Conservation (phyloP, 257 asterid genomes). For the Phtheirospermum japonicum region DNA sequence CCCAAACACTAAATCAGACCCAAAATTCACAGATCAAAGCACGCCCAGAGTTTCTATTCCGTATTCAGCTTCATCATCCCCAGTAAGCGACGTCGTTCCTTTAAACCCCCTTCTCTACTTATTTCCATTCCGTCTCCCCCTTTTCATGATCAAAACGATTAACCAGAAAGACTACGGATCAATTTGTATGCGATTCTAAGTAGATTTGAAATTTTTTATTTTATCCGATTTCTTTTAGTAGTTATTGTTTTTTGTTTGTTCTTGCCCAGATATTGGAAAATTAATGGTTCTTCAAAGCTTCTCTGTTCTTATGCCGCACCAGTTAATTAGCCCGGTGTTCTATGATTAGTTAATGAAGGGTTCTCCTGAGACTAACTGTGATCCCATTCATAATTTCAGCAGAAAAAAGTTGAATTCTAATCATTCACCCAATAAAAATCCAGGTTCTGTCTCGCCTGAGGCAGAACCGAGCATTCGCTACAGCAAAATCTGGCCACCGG, state of each 20-base stretch:
- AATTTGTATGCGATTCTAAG: conserved; percentile 20
- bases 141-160: neutral
- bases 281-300: conserved; percentile 19
- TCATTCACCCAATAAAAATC: conserved; percentile 15
- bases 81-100: conserved; percentile 31
- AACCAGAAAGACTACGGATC: neutral
- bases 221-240: neutral
- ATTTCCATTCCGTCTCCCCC: neutral
- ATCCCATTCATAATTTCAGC: conserved; percentile 30
- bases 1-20: neutral
- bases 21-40: conserved; percentile 3
- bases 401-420: conserved; percentile 16
- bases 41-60: neutral
- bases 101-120: neutral
- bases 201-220: neutral
- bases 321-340: conserved; percentile 18
- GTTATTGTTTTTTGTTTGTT: conserved; percentile 3
- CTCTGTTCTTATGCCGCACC: conserved; percentile 30
- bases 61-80: conserved; percentile 23
- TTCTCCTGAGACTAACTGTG: conserved; percentile 31
- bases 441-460: conserved; percentile 61
- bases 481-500: conserved; percentile 34
- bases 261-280: conserved; percentile 28
- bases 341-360: conserved; percentile 52
- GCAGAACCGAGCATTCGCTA: conserved; percentile 43